Percentiles rank a stretch among this genome's conserved stretches.
Conservation (phyloP, 768 basidiomycete species). For the Kwoniella shandongensis region DNA sequence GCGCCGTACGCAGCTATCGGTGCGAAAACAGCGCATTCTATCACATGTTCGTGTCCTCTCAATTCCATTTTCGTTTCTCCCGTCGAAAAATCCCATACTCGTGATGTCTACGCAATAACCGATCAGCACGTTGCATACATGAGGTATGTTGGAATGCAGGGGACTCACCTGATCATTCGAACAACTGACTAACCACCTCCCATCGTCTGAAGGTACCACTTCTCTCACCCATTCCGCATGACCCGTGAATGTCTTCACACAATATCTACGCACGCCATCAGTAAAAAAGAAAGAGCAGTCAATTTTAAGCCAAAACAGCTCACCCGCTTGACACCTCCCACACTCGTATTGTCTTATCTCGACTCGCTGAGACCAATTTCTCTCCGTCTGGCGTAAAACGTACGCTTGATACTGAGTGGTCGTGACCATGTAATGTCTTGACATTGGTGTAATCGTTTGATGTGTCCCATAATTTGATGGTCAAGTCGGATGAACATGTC, state of each 20-base stretch:
- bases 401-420: constrained; percentile 84
- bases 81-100: constrained; percentile 69
- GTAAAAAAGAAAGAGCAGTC: neutral
- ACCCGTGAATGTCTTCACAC: constrained; percentile 70
- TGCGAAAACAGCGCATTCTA: constrained; percentile 78
- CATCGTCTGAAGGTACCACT: constrained; percentile 62
- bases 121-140: neutral
- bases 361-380: constrained; percentile 77
- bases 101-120: constrained; percentile 70
- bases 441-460: constrained; percentile 85
- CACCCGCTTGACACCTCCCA: constrained; percentile 86
- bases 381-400: constrained; percentile 83
- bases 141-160: neutral
- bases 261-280: constrained; percentile 58
- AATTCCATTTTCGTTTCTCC: constrained; percentile 79
- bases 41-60: constrained; percentile 81
- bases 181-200: constrained; percentile 71
- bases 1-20: constrained; percentile 72
- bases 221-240: constrained; percentile 83
- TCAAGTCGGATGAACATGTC: constrained; percentile 81
- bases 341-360: constrained; percentile 79
- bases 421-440: constrained; percentile 83
- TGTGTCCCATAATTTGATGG: constrained; percentile 89
- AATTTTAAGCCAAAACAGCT: constrained; percentile 45
- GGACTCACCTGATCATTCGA: constrained; percentile 79